A percentile compares a stretch with the other conserved stretches of the same genome.
These are phyloP conservation scores for Pythium sukuiense DNA, from an alignment of 352 stramenopile genomes.

Conservation along the genomic window DNA sequence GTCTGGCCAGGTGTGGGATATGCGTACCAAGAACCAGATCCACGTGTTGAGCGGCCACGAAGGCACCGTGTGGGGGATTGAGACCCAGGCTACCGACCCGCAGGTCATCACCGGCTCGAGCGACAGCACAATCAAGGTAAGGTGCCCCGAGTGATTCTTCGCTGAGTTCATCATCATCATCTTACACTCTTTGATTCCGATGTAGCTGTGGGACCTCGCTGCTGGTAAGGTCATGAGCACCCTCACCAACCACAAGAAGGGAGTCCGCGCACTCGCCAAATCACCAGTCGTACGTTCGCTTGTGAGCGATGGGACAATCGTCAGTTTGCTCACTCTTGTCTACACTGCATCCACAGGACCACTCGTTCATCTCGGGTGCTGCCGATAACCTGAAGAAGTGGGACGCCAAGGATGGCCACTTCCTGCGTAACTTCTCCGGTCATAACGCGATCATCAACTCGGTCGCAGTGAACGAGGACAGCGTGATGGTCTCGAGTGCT, in stretches of 20 bases:
- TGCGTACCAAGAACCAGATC: constrained; percentile 98
- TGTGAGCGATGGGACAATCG: neutral
- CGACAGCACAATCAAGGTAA: constrained; percentile 94
- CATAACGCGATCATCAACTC: constrained; percentile 99
- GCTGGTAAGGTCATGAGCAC: constrained; percentile 98
- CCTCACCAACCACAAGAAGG: constrained; percentile 99
- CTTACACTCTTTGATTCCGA: neutral
- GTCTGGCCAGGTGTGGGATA: constrained; percentile 95
- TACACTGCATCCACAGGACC: constrained; percentile 66
- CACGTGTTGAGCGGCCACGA: constrained; percentile 97
- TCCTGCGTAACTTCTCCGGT: constrained; percentile 96
- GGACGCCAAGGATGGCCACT: constrained; percentile 94
- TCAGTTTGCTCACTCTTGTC: too few species aligned
- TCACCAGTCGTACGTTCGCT: constrained; percentile 66
- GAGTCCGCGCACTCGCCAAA: constrained; percentile 90
- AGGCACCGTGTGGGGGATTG: constrained; percentile 94
- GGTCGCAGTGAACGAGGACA: constrained; percentile 97
- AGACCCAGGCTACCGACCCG: constrained; percentile 96
- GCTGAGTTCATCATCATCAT: too few species aligned
- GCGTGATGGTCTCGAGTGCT: constrained; percentile 94
- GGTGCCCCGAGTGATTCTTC: too few species aligned
- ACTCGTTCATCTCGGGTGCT: constrained; percentile 96
- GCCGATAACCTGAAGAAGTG: constrained; percentile 99
- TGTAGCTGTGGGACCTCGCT: constrained; percentile 96
- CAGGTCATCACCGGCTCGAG: constrained; percentile 92